These are phyloP conservation scores for Ceratobasidium sp. DNA, from an alignment of 1,284 basidiomycete species.

Conservation along the genomic window DNA sequence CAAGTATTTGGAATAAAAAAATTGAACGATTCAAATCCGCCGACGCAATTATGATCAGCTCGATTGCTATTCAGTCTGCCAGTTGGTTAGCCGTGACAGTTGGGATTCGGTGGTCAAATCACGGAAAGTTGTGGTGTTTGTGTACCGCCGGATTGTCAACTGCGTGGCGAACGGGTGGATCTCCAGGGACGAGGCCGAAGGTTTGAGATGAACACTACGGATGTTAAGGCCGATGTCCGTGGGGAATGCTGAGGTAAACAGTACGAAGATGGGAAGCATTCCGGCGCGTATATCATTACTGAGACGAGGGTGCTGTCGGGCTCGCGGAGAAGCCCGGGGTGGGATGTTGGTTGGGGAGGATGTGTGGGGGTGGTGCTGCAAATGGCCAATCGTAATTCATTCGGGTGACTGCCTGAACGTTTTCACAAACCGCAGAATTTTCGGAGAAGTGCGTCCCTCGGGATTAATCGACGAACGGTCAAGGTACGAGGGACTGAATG, in stretches of 20 bases:
- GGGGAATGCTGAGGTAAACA: not conserved
- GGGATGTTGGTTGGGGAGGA: not conserved
- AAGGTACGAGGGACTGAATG: constrained; percentile 17
- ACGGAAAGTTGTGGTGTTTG: not conserved
- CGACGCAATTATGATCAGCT: constrained; percentile 3
- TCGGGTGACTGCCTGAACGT: not conserved
- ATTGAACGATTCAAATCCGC: not conserved
- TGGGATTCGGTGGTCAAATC: not conserved
- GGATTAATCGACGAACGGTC: not conserved
- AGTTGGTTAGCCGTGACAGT: constrained; percentile 1
- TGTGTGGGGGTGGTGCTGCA: not conserved
- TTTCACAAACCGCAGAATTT: not conserved
- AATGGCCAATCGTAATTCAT: not conserved
- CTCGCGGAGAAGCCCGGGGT: constrained; percentile 15
- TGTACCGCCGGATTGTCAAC: not conserved
- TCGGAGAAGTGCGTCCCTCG: constrained; percentile 2
- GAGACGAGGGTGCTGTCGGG: not conserved
- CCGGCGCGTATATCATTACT: not conserved
- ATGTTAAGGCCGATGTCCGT: constrained; percentile 4
- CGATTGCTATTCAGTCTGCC: not conserved
- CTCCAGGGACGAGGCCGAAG: not conserved
- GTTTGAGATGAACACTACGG: not conserved
- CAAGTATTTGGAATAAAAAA: not conserved
- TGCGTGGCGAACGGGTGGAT: not conserved
- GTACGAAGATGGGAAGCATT: not conserved